A percentile compares a stretch with the other conserved stretches of the same genome.
phyloP scores from a whole-genome alignment of 148 eudicot genomes.

The Pharnaceum exiguum region DNA sequence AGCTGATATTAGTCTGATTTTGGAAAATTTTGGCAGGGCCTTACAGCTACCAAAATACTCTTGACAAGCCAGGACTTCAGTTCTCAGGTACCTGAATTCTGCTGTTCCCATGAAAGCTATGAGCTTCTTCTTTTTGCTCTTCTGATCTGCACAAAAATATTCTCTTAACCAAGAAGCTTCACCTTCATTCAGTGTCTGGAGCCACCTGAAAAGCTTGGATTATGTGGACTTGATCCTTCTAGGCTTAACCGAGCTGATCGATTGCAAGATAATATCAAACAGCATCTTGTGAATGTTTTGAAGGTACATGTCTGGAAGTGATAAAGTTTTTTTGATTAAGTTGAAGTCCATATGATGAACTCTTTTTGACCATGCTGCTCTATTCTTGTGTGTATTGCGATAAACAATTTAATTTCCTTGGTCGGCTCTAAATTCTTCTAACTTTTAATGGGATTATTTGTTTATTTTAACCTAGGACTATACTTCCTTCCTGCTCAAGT shows the following conservation, averaged over 20 bases:
- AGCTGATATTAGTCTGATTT: neutral
- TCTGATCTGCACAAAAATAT: neutral
- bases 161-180: slow-evolving; percentile 1
- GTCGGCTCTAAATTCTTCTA: neutral
- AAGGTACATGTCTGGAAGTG: slow-evolving; percentile 33
- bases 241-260: slow-evolving; percentile 57
- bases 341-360: neutral
- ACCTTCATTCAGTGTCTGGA: slow-evolving; percentile 39
- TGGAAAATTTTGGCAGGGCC: slow-evolving; percentile 36
- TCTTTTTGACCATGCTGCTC: neutral
- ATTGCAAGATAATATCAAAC: slow-evolving; percentile 49
- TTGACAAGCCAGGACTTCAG: slow-evolving; percentile 53
- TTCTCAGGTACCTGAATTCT: slow-evolving; percentile 41
- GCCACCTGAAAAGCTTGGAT: slow-evolving; percentile 59
- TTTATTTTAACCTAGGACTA: neutral
- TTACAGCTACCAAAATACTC: slow-evolving; percentile 48
- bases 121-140: neutral
- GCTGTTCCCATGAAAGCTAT: neutral
- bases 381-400: neutral
- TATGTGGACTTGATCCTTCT: slow-evolving; percentile 71
- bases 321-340: neutral
- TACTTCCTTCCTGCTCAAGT: neutral
- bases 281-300: slow-evolving; percentile 49
- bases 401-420: neutral
- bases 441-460: neutral